Base-by-base conservation (phyloP, 257 asterid species). In the Petunia secreta region DNA sequence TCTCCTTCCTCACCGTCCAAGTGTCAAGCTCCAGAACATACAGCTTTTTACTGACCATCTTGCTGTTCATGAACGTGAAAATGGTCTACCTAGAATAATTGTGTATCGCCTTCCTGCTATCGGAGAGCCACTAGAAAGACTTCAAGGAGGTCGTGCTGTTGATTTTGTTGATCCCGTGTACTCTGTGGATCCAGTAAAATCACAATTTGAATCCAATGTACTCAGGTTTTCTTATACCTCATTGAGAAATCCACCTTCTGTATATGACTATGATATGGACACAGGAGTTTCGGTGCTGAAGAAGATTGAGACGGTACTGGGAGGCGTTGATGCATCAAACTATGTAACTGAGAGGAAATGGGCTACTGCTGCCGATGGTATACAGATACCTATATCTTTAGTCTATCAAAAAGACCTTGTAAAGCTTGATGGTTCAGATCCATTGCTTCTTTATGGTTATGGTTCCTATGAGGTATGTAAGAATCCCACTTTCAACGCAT, bases 381-480 rank as follows among this genome's bases (percentile, higher is more conserved):
- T 93, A 85, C 90, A 84, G 77, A 79, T 93, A 75, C 98, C 99
- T 58, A 87, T 95, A 86, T 95, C 99, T 75, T 64, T 93, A 80
- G 87, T 93, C 48, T 95, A 91, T 83, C 87, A 85, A 81, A 92
- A 93, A 82, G 92, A 90, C 75, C 83, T 87, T 75, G 98, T 89
- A 85, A 91, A 92, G 91, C 92, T 92, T 85, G 97, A 93, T 68
- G 94, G 97, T 82, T 91, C 94, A 4, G 97, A 92, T 84, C 97
- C 99, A 2, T 87, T 95, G 50, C 92, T 92, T 84, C 97, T 93
- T 59, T 95, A 92, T 82, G 99, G 98, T 75, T 95, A 95, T 85
- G 99, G 99, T 84, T 91, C 99, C 74, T 95, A 95, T 82, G 98
- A 93, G 99, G 99, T 93, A 67, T 93, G 99, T 67, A 58, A 85